phyloP scores from a whole-genome alignment of 2,329 filamentous ascomycete genomes.

The Aureobasidium namibiae region DNA sequence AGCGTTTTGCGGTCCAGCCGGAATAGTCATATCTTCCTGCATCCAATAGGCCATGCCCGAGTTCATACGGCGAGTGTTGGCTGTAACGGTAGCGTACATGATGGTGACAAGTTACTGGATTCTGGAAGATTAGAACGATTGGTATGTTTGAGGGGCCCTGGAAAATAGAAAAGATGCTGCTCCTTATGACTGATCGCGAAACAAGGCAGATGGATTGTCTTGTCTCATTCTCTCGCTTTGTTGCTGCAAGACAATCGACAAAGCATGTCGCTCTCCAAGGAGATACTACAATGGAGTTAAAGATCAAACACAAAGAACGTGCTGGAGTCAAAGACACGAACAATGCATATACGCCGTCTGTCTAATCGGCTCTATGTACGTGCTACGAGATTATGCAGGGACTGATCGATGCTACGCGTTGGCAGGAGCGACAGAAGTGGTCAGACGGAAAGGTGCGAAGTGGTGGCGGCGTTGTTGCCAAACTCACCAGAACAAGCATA shows the following conservation, averaged over 20 bases:
- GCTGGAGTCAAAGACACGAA: not conserved
- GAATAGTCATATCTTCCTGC: not conserved
- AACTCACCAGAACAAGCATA: not conserved
- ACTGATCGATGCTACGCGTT: too few relatives aligned
- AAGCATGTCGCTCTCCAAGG: not conserved
- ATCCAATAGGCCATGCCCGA: not conserved
- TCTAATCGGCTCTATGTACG: not conserved
- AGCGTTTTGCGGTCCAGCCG: slow-evolving; percentile 1
- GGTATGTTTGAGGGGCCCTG: not conserved
- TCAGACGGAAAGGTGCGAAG: not conserved
- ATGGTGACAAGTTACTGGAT: not conserved
- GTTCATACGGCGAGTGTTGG: not conserved
- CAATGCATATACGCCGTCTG: not conserved
- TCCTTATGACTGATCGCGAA: not conserved
- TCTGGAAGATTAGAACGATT: not conserved
- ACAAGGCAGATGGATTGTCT: not conserved
- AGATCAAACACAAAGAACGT: not conserved
- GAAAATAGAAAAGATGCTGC: not conserved
- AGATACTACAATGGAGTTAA: not conserved
- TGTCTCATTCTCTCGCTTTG: not conserved
- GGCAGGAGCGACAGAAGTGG: not conserved
- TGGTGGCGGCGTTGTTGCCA: not conserved
- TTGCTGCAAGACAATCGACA: not conserved
- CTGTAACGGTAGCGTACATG: not conserved
- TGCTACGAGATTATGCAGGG: too few relatives aligned